These are phyloP conservation scores for Aspergillus ellipticus DNA, from an alignment of 495 filamentous ascomycete genomes.

Conservation along the genomic window DNA sequence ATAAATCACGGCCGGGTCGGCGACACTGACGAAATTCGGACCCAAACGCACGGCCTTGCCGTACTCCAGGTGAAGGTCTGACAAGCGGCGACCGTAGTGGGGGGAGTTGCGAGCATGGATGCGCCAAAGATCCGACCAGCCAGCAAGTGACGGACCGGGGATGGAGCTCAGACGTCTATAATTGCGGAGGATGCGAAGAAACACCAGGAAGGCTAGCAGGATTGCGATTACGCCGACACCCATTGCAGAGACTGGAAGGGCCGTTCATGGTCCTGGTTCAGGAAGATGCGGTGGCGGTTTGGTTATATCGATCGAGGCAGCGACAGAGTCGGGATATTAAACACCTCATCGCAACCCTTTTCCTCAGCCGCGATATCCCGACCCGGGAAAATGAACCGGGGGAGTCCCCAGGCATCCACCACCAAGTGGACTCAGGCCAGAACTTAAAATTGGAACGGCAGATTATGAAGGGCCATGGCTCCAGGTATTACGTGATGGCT, in stretches of 20 bases:
- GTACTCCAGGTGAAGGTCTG: slow-evolving; percentile 44
- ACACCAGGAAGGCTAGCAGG: slow-evolving; percentile 2
- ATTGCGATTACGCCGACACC: slow-evolving; percentile 5
- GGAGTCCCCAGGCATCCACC: background rate
- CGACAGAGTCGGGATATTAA: background rate
- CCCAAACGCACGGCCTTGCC: slow-evolving; percentile 55
- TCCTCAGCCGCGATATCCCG: slow-evolving; percentile 10
- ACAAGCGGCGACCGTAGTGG: slow-evolving; percentile 8
- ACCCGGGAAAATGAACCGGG: slow-evolving; percentile 7
- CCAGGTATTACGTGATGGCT: background rate
- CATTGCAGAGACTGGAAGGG: slow-evolving; percentile 1
- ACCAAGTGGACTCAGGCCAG: background rate
- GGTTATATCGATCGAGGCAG: background rate
- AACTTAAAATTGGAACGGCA: background rate
- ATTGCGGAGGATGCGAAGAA: slow-evolving; percentile 13
- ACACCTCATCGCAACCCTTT: background rate
- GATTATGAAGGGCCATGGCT: background rate
- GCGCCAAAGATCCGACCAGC: slow-evolving; percentile 14
- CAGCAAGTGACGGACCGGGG: slow-evolving; percentile 15
- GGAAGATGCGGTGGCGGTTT: background rate
- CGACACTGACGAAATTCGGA: slow-evolving; percentile 51
- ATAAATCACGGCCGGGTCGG: slow-evolving; percentile 36
- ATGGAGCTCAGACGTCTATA: slow-evolving; percentile 16
- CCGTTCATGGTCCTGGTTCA: background rate
- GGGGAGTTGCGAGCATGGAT: slow-evolving; percentile 1